Evolutionary conservation across 2,329 filamentous ascomycete species (phyloP).

Genomic region (Sporothrix humicola): DNA sequence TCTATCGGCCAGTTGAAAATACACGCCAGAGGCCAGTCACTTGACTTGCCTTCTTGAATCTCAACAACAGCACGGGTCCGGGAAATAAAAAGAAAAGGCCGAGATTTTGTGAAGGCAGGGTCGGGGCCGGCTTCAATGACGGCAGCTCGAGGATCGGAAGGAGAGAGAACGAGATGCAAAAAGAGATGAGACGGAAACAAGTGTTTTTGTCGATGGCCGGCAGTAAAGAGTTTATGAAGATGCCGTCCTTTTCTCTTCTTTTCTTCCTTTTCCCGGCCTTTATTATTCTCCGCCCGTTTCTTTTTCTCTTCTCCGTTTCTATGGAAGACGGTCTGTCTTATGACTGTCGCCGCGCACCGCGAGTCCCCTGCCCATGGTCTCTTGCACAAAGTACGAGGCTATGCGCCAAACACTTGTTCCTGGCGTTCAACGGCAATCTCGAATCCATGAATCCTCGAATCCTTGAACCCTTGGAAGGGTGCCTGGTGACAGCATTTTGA

Average conservation of each 20-base stretch:
- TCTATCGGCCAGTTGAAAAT: too few species aligned
- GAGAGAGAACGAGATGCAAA: background rate
- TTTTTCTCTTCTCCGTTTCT: background rate
- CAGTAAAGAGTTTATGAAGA: background rate
- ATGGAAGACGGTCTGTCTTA: background rate
- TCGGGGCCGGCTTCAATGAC: too few species aligned
- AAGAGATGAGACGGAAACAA: constrained; percentile 3
- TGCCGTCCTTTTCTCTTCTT: background rate
- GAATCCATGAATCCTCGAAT: too few species aligned
- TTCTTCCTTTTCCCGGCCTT: background rate
- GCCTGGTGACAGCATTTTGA: background rate
- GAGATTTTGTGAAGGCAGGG: too few species aligned
- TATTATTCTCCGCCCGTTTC: background rate
- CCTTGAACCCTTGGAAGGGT: background rate
- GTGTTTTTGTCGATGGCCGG: constrained; percentile 9
- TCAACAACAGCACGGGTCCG: background rate
- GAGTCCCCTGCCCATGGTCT: background rate
- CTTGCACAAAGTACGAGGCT: background rate
- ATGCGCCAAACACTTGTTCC: background rate
- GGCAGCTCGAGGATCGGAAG: background rate
- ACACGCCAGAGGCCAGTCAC: background rate
- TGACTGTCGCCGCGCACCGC: background rate
- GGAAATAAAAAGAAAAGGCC: too few species aligned
- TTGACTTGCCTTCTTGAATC: constrained; percentile 9
- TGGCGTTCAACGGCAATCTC: background rate